Base-by-base conservation (phyloP, 2,329 filamentous ascomycete genomes). In the Alternaria consortialis region DNA sequence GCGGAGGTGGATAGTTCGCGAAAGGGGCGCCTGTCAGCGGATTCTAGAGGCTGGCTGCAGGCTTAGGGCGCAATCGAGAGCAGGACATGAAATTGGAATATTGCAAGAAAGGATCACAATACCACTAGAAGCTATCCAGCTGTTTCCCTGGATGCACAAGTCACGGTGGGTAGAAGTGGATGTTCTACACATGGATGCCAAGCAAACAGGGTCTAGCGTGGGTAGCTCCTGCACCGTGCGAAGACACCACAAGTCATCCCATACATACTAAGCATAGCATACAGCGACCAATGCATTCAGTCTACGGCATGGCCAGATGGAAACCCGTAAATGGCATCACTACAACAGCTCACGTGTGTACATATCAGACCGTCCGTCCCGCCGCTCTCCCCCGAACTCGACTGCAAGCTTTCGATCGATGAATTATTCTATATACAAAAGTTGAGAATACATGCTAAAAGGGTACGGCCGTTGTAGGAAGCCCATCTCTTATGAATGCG, bases 101-200 rank as follows among this genome's bases (percentile, higher is more conserved):
- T 42, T 42, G 62, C 60, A 57, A 43, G 42, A 43, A 63, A 50
- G 46, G 54, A 46, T 57, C 56, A 62, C 60, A 56, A 65, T 64
- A 63, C 63, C 74, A 68, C 69, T 66, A 63, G 57, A 48, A 63
- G 64, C 62, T 53, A 40, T 70, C 67, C 72, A 71, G 66, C 64
- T 69, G 63, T 62, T 65, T 65, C 69, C 67, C 56, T 65, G 31
- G 12, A 65, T 63, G 68, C 68, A 66, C 65, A 56, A 64, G 61
- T 52, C 62, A 64, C 58, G 56, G 63, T 59, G 59, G 66, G 56
- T 62, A 65, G 58, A 55, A 64, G 64, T 74, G 64, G 62, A 72
- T 58, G 59, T 65, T 66, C 60, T 63, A 64, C 56, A 63, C 59
- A 34, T 46, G 52, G 34, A 29, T 42, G 59, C 69, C 67, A 71